Conservation (phyloP, 345 rosid species). For the Populus simonii region DNA sequence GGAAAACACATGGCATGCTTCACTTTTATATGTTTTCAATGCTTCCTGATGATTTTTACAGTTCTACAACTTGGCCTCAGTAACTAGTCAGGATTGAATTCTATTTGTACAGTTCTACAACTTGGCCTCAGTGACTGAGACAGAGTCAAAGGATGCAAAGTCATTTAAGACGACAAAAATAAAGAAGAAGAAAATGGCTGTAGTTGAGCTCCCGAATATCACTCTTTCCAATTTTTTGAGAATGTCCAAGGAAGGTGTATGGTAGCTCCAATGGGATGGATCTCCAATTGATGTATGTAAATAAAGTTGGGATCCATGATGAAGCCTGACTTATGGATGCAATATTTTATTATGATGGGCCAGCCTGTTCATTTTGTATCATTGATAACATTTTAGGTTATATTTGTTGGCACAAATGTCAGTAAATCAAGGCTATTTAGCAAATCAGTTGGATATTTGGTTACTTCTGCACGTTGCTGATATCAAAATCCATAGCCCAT, state of each 20-base stretch:
- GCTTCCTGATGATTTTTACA: conserved; percentile 21
- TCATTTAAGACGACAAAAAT: conserved; percentile 60
- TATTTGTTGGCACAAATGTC: too few species aligned
- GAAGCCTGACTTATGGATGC: too few species aligned
- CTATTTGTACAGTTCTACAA: conserved; percentile 63
- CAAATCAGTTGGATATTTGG: too few species aligned
- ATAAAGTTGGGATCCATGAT: too few species aligned
- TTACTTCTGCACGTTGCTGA: too few species aligned
- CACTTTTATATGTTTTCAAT: not conserved
- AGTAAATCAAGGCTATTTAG: too few species aligned
- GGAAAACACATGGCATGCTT: not conserved
- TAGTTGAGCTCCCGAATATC: conserved; percentile 51
- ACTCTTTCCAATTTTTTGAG: conserved; percentile 61
- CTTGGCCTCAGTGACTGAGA: conserved; percentile 63
- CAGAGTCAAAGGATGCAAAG: conserved; percentile 42
- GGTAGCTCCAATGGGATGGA: conserved; percentile 33
- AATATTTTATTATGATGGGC: too few species aligned
- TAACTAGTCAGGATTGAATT: conserved; percentile 27
- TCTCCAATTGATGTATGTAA: too few species aligned
- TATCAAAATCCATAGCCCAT: too few species aligned
- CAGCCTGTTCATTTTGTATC: too few species aligned
- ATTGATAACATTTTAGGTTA: too few species aligned
- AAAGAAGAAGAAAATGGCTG: conserved; percentile 43
- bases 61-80: conserved; percentile 82
- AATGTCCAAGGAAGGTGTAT: conserved; percentile 83